Evolutionary conservation across 495 filamentous ascomycete species (phyloP), one percentile per base, ranked within the genome.

Genomic region (Pseudomonodictys pantanalensis): DNA sequence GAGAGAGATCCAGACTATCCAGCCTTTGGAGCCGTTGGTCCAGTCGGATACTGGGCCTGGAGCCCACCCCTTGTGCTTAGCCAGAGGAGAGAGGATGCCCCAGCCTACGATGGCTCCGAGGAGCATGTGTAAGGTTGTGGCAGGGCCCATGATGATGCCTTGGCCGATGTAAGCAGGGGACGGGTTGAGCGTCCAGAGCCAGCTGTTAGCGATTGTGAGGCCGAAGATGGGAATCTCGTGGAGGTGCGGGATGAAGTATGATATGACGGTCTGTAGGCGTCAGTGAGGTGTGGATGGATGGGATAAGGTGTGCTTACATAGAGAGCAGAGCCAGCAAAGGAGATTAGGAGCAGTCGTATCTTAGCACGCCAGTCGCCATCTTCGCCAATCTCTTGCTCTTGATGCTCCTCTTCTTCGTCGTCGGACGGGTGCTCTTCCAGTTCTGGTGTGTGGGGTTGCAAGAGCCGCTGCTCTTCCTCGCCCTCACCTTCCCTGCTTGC

Each of bases 141-240:
- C 85, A 18, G 93, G 90, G 3, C 86, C 71, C 92, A 96, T 96
- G 80, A 97, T 83, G 58, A 90, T 87, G 15, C 86, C 86, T 72
- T 89, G 86, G 2, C 92, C 93, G 22, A 97, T 82, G 69, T 99
- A 97, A 25, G 93, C 93, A 24, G 95, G 86, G 43, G 89, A 93
- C 4, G 95, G 93, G 58, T 99, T 99, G 12, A 99, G 78, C 17
- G 88, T 92, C 93, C 93, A 99, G 2, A 97, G 78, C 92, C 92
- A 98, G 20, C 84, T 83, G 15, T 78, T 71, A 0, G 91, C 92
- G 8, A 95, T 80, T 6, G 79, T 71, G 1, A 80, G 70, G 0
- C 93, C 93, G 63, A 97, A 88, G 32, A 98, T 77, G 3, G 95
- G 93, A 33, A 98, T 77, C 64, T 89, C 83, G 18, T 90, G 85